phyloP scores from a whole-genome alignment of 1,284 basidiomycete genomes.

The Heliocybe sulcata region DNA sequence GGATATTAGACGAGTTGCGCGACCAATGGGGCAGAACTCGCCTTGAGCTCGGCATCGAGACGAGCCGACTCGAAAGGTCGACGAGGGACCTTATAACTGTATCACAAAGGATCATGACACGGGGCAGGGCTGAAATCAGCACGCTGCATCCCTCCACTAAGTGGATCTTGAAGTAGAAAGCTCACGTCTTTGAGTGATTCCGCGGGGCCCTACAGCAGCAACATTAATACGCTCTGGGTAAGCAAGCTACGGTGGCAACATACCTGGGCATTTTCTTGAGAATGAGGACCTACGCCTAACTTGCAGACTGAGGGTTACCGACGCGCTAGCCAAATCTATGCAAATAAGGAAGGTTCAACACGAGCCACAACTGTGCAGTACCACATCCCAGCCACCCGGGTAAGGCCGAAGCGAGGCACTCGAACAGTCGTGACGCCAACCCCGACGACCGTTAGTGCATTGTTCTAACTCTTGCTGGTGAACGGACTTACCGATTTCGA shows the following conservation, averaged over 20 bases:
- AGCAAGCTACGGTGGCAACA: slow-evolving; percentile 4
- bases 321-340: slow-evolving; percentile 15
- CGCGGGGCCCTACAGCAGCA: slow-evolving; percentile 63
- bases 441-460: slow-evolving; percentile 29
- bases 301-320: slow-evolving; percentile 16
- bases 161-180: slow-evolving; percentile 60
- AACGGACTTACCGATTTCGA: slow-evolving; percentile 14
- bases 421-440: slow-evolving; percentile 27
- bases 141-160: slow-evolving; percentile 54
- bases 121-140: slow-evolving; percentile 58
- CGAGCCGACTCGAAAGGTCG: slow-evolving; percentile 96
- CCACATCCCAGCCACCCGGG: slow-evolving; percentile 23
- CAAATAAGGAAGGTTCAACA: slow-evolving; percentile 18
- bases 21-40: slow-evolving; percentile 23
- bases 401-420: slow-evolving; percentile 13
- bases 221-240: neutral
- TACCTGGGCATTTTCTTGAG: slow-evolving; percentile 81
- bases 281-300: slow-evolving; percentile 30
- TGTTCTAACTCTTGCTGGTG: slow-evolving; percentile 16
- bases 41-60: slow-evolving; percentile 99
- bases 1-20: slow-evolving; percentile 6
- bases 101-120: slow-evolving; percentile 27
- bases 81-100: slow-evolving; percentile 97
- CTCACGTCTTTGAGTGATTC: slow-evolving; percentile 89
- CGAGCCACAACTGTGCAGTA: slow-evolving; percentile 39